Evolutionary conservation across 1,284 basidiomycete genomes (phyloP), one percentile per base, ranked within the genome.

Genomic region (Rhodotorula sp.): DNA sequence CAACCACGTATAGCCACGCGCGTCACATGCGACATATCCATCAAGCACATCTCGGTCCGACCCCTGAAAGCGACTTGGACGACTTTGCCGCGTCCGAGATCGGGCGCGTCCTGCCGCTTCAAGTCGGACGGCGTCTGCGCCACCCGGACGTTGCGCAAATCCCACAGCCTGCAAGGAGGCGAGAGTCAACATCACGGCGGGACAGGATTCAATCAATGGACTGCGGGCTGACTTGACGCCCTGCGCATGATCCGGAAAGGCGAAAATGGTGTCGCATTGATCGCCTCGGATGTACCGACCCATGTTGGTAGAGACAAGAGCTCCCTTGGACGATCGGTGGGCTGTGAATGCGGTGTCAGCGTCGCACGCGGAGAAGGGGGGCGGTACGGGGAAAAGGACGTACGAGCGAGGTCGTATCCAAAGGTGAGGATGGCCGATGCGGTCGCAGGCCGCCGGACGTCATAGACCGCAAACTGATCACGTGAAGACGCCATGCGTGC

Each of bases 211-310:
- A 24, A 24, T 2, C 4, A 49, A 22, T 15, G 12, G 22, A 22
- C 30, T 15, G 18, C 29, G 20, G 60, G 58, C 66, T n/a, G 42
- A 57, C 64, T 75, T 72, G 58, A 75, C 68, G 26, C 70, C 68
- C 18, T 57, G 46, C 14, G 66, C 64, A 30, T 61, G 30, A 44
- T 75, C 73, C 3, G 73, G 73, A 49, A 67, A 67, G 3, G 62
- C 73, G n/a, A 66, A 68, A 29, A 70, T 51, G 5, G 62, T 70
- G 17, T 67, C 71, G 37, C 60, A 60, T 18, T 66, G 54, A 30
- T 60, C 57, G 3, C 73, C 73, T 12, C 68, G 70, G 33, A 68
- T 60, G 64, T 75, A 75, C 4, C 73, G 62, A 3, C 68, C 64
- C 66, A 75, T 67, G 22, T 62, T 75, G 1, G 68, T 67, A 17